These are phyloP conservation scores for Chenopodium album DNA, from an alignment of 148 eudicot species.

Conservation along the genomic window DNA sequence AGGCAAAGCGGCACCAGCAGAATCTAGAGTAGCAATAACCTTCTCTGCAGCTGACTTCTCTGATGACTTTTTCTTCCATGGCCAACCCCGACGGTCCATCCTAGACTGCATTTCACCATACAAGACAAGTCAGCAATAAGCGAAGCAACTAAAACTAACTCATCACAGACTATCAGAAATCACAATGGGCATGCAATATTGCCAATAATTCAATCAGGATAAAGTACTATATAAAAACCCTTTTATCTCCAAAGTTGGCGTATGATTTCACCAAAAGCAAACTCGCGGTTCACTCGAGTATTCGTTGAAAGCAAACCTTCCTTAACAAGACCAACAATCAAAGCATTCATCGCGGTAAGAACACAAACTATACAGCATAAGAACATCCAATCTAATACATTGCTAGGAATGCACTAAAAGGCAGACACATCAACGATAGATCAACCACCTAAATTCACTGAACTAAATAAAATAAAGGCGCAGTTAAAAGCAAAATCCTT, in stretches of 20 bases:
- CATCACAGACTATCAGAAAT: background rate
- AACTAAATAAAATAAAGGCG: conserved; percentile 17
- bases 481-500: background rate
- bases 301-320: background rate
- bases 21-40: conserved; percentile 52
- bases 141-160: background rate
- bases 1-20: conserved; percentile 45
- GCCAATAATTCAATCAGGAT: background rate
- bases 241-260: background rate
- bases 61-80: conserved; percentile 95
- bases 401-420: background rate
- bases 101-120: conserved; percentile 28
- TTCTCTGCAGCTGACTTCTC: conserved; percentile 72
- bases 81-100: conserved; percentile 97
- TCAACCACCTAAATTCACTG: background rate
- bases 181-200: background rate
- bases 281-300: background rate
- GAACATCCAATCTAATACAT: background rate
- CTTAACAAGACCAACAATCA: background rate
- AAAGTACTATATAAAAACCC: background rate
- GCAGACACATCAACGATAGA: background rate
- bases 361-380: background rate
- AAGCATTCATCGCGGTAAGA: background rate
- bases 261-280: background rate
- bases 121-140: conserved; percentile 8